phyloP scores from a whole-genome alignment of 345 rosid species.

The Eutrema yunnanense region DNA sequence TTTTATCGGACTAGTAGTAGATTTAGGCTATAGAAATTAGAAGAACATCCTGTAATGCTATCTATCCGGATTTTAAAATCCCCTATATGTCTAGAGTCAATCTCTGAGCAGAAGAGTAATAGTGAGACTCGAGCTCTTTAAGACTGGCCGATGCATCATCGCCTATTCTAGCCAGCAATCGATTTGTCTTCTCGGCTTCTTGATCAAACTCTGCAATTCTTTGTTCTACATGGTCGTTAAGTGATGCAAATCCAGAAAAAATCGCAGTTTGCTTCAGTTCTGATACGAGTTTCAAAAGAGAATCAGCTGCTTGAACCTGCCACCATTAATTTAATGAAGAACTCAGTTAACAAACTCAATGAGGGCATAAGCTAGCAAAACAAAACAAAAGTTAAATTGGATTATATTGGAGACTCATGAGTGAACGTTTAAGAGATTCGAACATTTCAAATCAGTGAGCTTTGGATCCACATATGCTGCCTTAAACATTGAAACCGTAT shows the following conservation, averaged over 20 bases:
- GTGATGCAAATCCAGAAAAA: slow-evolving; percentile 91
- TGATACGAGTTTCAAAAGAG: slow-evolving; percentile 75
- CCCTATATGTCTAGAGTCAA: slow-evolving; percentile 17
- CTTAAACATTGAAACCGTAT: background rate
- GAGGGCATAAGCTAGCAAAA: background rate
- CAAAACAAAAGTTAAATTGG: background rate
- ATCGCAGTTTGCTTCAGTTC: slow-evolving; percentile 89
- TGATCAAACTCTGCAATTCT: slow-evolving; percentile 59
- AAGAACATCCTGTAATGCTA: background rate
- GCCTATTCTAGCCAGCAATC: slow-evolving; percentile 58
- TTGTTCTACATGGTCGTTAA: slow-evolving; percentile 77
- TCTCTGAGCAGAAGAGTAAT: slow-evolving; percentile 67
- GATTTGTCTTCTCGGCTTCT: slow-evolving; percentile 57
- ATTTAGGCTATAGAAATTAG: background rate
- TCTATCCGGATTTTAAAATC: background rate
- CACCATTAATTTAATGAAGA: background rate
- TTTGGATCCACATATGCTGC: background rate
- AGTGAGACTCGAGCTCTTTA: slow-evolving; percentile 75
- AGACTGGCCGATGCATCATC: slow-evolving; percentile 91
- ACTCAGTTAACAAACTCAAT: background rate
- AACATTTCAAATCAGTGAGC: background rate
- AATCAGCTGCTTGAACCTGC: slow-evolving; percentile 88
- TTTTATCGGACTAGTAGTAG: background rate
- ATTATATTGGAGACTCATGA: background rate
- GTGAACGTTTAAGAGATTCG: background rate